Evolutionary conservation across 257 asterid genomes (phyloP).

Genomic region (Solanum corneliomulleri): DNA sequence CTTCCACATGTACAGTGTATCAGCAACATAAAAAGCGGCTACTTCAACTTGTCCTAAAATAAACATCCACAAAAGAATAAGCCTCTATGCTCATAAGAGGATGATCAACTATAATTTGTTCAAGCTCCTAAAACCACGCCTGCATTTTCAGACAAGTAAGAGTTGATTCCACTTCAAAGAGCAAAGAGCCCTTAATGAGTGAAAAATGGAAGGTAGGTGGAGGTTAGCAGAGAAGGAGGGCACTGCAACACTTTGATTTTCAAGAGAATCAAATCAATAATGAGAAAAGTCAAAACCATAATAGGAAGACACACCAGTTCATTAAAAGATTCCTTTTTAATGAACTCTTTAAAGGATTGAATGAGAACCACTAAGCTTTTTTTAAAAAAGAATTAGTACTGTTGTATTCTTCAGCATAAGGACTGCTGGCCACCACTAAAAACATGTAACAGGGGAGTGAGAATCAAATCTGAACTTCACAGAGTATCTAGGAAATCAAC

Average conservation of each 20-base stretch:
- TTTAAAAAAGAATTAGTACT: too few species aligned
- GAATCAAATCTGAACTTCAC: neutral
- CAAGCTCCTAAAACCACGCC: neutral
- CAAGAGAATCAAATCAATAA: neutral
- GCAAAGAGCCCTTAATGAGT: neutral
- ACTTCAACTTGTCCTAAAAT: neutral
- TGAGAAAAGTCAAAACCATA: neutral
- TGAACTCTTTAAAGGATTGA: neutral
- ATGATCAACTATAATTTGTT: neutral
- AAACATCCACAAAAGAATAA: neutral
- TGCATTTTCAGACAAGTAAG: neutral
- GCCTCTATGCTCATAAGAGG: neutral
- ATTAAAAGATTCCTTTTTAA: neutral
- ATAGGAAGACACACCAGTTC: neutral
- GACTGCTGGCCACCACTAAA: neutral
- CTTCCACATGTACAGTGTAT: neutral
- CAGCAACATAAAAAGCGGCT: neutral
- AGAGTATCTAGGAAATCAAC: neutral
- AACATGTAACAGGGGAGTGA: neutral
- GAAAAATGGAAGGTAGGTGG: neutral
- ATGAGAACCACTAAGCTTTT: neutral
- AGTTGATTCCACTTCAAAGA: neutral
- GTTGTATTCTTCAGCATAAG: too few species aligned
- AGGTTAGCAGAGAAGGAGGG: neutral
- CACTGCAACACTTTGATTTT: neutral